Evolutionary conservation across 805 yeast genomes (phyloP), one percentile per base, ranked within the genome.

Genomic region (Candida ovalis): DNA sequence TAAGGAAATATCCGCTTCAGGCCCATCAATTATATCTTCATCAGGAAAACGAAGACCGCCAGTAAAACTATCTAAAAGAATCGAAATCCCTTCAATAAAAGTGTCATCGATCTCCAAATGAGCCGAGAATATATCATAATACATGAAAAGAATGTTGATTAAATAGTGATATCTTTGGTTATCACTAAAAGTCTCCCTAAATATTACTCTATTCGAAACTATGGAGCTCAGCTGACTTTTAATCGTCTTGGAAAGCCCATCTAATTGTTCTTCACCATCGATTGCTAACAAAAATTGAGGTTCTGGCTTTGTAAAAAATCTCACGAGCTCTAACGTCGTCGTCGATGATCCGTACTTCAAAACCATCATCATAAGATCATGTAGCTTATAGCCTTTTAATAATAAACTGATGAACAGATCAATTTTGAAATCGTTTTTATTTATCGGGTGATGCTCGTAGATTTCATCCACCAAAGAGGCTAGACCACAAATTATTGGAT

Each of bases 51-150:
- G 43, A 6, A 60, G 41, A 1, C 55, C 56, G 28, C 53, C 47
- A 2, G 53, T 30, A 4, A 60, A 52, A 21, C 52, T 40, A 15
- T 52, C 49, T 15, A 56, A 41, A 9, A 60, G 48, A 35, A 54
- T 43, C 1, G 58, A 46, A 17, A 60, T 30, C 6, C 58, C 55
- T 22, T 40, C 43, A 33, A 60, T 44, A 19, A 54, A 49, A 6
- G 17, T 18, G 17, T 25, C 30, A 24, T 48, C 44, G 2, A 48
- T 18, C n/a, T 46, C n/a, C 6, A 40, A 23, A 33, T 51, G 43
- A 10, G 49, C 32, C 17, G 44, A 35, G 3, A 36, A 33, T 3
- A 37, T 35, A 4, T 46, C 47, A 35, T 48, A 50, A 3, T 53
- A 33, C 12, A 53, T 46, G 5, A 46, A 41, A 19, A 58, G 19